Evolutionary conservation across 805 yeast genomes (phyloP), one percentile per base, ranked within the genome.

Genomic region (Saturnispora hagleri): DNA sequence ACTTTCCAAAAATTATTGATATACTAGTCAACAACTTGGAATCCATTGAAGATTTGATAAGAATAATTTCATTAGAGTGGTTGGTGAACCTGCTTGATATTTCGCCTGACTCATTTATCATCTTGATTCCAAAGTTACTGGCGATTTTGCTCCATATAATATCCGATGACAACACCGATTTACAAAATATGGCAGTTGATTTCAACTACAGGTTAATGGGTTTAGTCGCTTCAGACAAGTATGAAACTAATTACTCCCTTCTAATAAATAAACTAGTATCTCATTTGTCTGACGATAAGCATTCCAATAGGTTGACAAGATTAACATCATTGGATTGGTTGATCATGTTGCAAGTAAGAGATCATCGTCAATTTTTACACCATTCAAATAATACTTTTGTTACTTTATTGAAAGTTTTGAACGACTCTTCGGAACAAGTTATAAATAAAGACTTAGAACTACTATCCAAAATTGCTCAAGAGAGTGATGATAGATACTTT

Each of bases 241-340:
- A 60, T 36, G 66, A 64, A 3, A 63, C 60, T 8, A 81, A 80
- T 59, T 77, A 80, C 55, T 69, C 80, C 0, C 69, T 84, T 6
- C 81, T 89, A 1, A 81, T 89, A 41, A 81, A 82, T 53, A 82
- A 84, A 4, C 73, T 91, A 51, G 82, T 88, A 3, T 64, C 80
- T 41, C 95, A 89, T 62, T 49, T 49, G 17, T 47, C 49, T 9
- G 34, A 28, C 13, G 50, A 45, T 17, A 35, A 46, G 15, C 40
- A 34, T 12, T 33, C 43, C 5, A 51, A 49, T 24, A 47, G 41
- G 41, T 80, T 82, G 28, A 86, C 97, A 0, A 76, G 93, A 53
- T 75, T 89, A 34, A 88, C 95, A 0, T 83, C 93, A 24, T 70
- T 93, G 35, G 96, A 90, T 57, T 93, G 99, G 99, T 72, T 93